Evolutionary conservation across 2,329 filamentous ascomycete species (phyloP).

Genomic region (Curvularia lunata): DNA sequence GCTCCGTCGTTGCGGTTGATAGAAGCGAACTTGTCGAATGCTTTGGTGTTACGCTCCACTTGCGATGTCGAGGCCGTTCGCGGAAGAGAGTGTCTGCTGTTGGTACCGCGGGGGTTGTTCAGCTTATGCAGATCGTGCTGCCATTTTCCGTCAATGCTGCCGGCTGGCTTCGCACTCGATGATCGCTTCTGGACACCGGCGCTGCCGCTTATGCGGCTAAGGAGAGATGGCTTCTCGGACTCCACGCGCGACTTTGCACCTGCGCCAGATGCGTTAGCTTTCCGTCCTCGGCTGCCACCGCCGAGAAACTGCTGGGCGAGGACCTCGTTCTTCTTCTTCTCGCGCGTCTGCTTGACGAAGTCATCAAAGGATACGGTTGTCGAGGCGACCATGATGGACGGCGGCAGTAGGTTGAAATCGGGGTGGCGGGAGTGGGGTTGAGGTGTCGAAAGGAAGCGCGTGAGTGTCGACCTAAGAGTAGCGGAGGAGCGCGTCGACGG

Average conservation of each 20-base stretch:
- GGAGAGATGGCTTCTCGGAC: conserved; percentile 61
- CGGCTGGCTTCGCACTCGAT: conserved; percentile 51
- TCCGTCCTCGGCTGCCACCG: conserved; percentile 59
- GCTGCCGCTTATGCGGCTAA: conserved; percentile 74
- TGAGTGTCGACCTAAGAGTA: conserved; percentile 7
- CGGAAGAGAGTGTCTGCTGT: conserved; percentile 37
- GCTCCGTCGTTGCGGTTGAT: conserved; percentile 39
- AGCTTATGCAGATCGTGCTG: conserved; percentile 70
- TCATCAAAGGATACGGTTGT: conserved; percentile 37
- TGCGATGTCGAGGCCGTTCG: conserved; percentile 50
- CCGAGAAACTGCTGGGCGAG: conserved; percentile 77
- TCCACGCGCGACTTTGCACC: conserved; percentile 54
- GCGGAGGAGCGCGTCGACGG: conserved; percentile 22
- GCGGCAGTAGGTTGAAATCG: conserved; percentile 2
- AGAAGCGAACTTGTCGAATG: conserved; percentile 51
- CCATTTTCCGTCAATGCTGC: conserved; percentile 72
- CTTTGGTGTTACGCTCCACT: conserved; percentile 52
- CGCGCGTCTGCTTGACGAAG: conserved; percentile 55
- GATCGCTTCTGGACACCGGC: conserved; percentile 70
- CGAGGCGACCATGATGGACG: conserved; percentile 27
- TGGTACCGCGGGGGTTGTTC: conserved; percentile 49
- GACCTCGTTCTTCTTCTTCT: conserved; percentile 73
- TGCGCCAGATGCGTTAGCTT: conserved; percentile 61
- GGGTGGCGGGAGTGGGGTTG: conserved; percentile 5
- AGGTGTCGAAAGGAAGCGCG: conserved; percentile 3